phyloP scores from a whole-genome alignment of 2,329 filamentous ascomycete species.

The Lachnellula occidentalis region DNA sequence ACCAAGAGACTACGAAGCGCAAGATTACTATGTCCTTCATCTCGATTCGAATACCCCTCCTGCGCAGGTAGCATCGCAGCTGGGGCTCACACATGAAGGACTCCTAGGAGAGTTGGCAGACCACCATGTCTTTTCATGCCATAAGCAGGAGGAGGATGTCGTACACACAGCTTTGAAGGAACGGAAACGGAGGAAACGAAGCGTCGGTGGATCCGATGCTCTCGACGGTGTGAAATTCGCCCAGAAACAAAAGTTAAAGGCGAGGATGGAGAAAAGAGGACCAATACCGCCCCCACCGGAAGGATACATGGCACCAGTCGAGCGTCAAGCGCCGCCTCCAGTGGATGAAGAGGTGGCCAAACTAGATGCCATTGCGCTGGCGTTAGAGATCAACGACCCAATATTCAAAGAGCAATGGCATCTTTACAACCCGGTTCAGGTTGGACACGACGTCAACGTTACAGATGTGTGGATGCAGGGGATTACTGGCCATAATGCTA shows the following conservation, averaged over 20 bases:
- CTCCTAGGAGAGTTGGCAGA: slow-evolving; percentile 69
- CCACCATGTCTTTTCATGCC: slow-evolving; percentile 82
- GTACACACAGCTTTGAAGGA: slow-evolving; percentile 49
- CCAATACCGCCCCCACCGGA: slow-evolving; percentile 24
- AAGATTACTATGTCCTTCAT: slow-evolving; percentile 93
- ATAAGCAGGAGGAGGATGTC: slow-evolving; percentile 54
- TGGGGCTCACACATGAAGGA: slow-evolving; percentile 78
- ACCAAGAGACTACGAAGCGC: slow-evolving; percentile 66
- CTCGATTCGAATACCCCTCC: slow-evolving; percentile 63
- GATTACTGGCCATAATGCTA: slow-evolving; percentile 82
- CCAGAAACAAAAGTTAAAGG: slow-evolving; percentile 67
- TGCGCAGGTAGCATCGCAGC: slow-evolving; percentile 59
- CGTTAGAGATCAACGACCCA: slow-evolving; percentile 76
- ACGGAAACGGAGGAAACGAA: slow-evolving; percentile 55
- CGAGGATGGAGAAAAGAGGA: slow-evolving; percentile 52
- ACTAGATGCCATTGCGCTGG: slow-evolving; percentile 55
- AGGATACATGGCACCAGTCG: slow-evolving; percentile 15
- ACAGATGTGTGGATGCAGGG: slow-evolving; percentile 87
- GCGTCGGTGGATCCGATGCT: slow-evolving; percentile 46
- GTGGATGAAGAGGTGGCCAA: slow-evolving; percentile 43
- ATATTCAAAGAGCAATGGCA: slow-evolving; percentile 97
- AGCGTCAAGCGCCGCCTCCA: slow-evolving; percentile 16
- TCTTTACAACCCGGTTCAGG: slow-evolving; percentile 73
- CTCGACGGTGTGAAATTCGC: slow-evolving; percentile 72
- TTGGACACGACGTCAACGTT: slow-evolving; percentile 93